A percentile compares a stretch with the other conserved stretches of the same genome.
phyloP scores from a whole-genome alignment of 2,329 filamentous ascomycete genomes.

The Fusarium xylarioides region DNA sequence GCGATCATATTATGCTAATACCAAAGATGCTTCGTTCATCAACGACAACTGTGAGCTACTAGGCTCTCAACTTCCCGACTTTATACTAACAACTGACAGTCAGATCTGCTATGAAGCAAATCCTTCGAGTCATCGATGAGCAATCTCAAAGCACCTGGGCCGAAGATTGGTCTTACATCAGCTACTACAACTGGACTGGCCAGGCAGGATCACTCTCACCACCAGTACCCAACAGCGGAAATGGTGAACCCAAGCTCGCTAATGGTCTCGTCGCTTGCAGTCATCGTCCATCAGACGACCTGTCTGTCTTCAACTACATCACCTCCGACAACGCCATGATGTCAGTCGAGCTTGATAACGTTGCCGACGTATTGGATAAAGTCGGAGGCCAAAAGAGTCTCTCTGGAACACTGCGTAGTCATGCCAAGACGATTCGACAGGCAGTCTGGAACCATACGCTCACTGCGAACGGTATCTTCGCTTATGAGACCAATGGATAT shows the following conservation, averaged over 20 bases:
- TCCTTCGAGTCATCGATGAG: conserved; percentile 5
- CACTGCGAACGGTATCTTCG: conserved; percentile 6
- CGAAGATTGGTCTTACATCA: conserved; percentile 13
- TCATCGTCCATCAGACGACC: conserved; percentile 17
- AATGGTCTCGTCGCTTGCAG: conserved; percentile 18
- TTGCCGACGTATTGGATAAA: conserved; percentile 6
- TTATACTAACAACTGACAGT: no score
- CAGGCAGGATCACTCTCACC: conserved; percentile 10
- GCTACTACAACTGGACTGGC: conserved; percentile 29
- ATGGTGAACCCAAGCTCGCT: conserved; percentile 6
- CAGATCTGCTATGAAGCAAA: conserved; percentile 12
- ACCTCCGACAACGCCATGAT: conserved; percentile 27
- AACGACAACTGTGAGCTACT: conserved; percentile 18
- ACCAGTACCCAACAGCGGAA: conserved; percentile 17
- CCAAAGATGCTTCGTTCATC: conserved; percentile 7
- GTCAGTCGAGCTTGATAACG: conserved; percentile 15
- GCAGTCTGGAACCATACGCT: conserved; percentile 17
- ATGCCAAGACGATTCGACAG: conserved; percentile 2
- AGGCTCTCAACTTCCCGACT: no score
- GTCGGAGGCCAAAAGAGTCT: neutral
- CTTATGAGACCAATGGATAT: conserved; percentile 20
- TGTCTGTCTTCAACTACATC: conserved; percentile 18
- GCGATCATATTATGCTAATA: conserved; percentile 15
- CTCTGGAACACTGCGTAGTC: neutral
- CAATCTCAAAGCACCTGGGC: conserved; percentile 26